phyloP scores from a whole-genome alignment of 306 rosid species.

The Corylus avellana region DNA sequence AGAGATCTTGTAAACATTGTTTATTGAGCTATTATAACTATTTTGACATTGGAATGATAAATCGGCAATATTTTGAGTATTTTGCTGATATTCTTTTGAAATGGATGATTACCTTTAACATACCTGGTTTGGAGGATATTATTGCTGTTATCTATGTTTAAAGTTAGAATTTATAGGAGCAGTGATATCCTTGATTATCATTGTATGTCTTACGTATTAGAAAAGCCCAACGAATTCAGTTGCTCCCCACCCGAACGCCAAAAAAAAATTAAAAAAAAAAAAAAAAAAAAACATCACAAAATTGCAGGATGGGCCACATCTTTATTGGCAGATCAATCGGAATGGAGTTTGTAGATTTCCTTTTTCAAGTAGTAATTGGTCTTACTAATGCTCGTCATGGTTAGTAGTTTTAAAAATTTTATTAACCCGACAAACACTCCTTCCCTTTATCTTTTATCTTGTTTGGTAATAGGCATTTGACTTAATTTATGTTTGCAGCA shows the following conservation, averaged over 20 bases:
- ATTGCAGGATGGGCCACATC: too few species aligned
- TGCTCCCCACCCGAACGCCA: too few species aligned
- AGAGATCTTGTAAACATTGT: too few species aligned
- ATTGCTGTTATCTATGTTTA: neutral
- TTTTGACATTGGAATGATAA: neutral
- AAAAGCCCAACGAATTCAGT: too few species aligned
- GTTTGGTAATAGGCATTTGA: neutral
- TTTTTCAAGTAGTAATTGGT: conserved; percentile 81
- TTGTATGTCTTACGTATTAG: too few species aligned
- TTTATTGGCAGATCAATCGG: conserved; percentile 46
- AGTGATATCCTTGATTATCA: neutral
- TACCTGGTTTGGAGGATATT: neutral
- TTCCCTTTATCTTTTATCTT: conserved; percentile 4
- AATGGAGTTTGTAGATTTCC: conserved; percentile 58
- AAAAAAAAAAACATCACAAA: too few species aligned
- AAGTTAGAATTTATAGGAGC: neutral
- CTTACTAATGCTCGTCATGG: conserved; percentile 96
- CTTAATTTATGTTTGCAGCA: too few species aligned
- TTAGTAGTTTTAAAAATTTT: conserved; percentile 34
- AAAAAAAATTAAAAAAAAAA: too few species aligned
- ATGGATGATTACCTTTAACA: neutral
- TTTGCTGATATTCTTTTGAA: neutral
- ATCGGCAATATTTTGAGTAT: neutral
- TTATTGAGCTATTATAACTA: too few species aligned
- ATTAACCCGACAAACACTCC: conserved; percentile 15